Base-by-base conservation (phyloP, 306 rosid genomes). In the Malus sylvestris region DNA sequence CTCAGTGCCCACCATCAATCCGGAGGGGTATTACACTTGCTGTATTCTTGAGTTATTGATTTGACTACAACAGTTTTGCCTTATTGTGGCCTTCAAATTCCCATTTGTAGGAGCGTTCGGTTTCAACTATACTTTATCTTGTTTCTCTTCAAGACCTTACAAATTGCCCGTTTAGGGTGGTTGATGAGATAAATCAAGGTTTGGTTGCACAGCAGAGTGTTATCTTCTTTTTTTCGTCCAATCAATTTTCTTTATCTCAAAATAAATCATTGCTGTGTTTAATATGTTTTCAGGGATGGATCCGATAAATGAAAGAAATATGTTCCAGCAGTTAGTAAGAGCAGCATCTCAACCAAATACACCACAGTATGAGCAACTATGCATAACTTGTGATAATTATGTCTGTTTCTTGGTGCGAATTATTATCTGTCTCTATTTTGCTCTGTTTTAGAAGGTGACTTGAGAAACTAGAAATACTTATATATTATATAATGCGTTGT, bases 161-260 rank as follows among this genome's bases (percentile, higher is more conserved):
- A 38, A 85, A 90, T 83, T 92, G 97, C 89, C 98, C 98, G 44
- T 95, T 95, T 80, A 89, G 98, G 83, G 98, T 95, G 51, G 97
- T 95, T 74, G 98, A 95, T 76, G 98, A 95, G 90, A 95, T 95
- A 81, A 92, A 95, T 81, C 98, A 95, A 87, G 98, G 97, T 90
- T 45, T 75, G 67, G 91, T 85, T 70, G 19, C 63, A 22, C 49
- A 67, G 60, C 40, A 27, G 79, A 70, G 77, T 74, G 29, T 1
- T 58, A 19, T 55, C 25, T 67, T 10, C 58, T 58, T 23, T 72
- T 66, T 74, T 78, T 35, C 42, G 0, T 35, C 45, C 2, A 9
- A 53, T 33, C 22, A 52, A 68, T 68, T 72, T 45, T 9, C 62
- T 49, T 15, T 46, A 10, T 57, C 72, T 20, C 62, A 53, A 20